A percentile compares a stretch with the other conserved stretches of the same genome.
Conservation (phyloP, 305 asterid species). For the Ilex paraguariensis region DNA sequence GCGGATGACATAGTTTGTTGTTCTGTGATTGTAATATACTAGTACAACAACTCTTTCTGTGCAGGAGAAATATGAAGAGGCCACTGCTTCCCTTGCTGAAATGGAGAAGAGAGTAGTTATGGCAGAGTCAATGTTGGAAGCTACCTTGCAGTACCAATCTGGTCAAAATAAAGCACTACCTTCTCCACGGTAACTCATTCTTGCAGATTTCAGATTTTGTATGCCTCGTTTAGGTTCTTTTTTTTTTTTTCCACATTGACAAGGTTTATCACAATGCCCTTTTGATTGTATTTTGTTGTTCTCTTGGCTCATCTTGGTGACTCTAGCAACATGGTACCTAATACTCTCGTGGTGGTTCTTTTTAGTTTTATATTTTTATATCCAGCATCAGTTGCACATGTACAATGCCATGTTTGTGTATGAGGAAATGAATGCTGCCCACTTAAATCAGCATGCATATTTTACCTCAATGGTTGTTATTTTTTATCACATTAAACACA, state of each 20-base stretch:
- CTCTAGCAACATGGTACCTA: background rate
- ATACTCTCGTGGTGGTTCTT: background rate
- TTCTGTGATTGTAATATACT: conserved; percentile 8
- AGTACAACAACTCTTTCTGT: conserved; percentile 1
- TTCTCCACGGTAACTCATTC: conserved; percentile 68
- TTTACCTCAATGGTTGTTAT: background rate
- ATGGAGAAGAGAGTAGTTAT: conserved; percentile 93
- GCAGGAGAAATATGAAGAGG: conserved; percentile 77
- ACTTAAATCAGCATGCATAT: too few relatives aligned
- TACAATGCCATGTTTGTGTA: background rate
- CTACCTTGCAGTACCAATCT: conserved; percentile 94
- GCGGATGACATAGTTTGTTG: too few relatives aligned
- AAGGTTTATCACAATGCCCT: background rate
- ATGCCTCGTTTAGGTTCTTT: background rate
- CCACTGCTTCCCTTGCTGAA: conserved; percentile 54
- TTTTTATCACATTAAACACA: conserved; percentile 4
- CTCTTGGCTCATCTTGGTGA: background rate
- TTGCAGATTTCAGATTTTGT: background rate
- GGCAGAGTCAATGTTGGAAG: conserved; percentile 99
- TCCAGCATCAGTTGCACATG: background rate
- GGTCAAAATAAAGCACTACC: conserved; percentile 76
- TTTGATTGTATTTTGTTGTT: background rate
- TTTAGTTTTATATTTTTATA: too few relatives aligned
- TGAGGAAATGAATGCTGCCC: background rate
- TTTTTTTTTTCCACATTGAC: background rate